Percentiles rank a stretch among this genome's conserved stretches.
Evolutionary conservation across 1,284 basidiomycete genomes (phyloP).

Genomic region (Cryptococcus sp.): DNA sequence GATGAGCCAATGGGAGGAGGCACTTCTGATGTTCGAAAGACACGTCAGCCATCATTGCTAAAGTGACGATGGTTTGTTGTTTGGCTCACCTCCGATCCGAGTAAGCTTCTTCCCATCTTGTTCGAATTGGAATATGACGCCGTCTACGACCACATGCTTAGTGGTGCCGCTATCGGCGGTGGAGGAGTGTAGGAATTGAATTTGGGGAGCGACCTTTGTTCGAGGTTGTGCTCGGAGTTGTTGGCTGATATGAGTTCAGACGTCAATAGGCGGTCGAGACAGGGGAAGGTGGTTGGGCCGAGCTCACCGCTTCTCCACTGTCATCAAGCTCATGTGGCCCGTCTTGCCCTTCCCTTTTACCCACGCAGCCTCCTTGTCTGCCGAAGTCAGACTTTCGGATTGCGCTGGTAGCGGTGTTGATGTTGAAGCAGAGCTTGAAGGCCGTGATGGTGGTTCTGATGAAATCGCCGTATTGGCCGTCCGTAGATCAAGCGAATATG

Average conservation of each 20-base stretch:
- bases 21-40: background rate
- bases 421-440: constrained; percentile 10
- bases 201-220: constrained; percentile 28
- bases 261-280: background rate
- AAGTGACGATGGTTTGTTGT: background rate
- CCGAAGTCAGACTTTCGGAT: background rate
- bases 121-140: constrained; percentile 57
- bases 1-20: background rate
- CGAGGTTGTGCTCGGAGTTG: constrained; percentile 16
- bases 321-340: constrained; percentile 54
- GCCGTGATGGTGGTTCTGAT: constrained; percentile 8
- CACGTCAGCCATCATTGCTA: background rate
- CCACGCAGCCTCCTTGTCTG: constrained; percentile 34
- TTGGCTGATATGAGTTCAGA: background rate
- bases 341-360: constrained; percentile 42
- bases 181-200: constrained; percentile 37
- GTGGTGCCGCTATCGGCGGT: constrained; percentile 25
- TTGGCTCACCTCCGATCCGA: constrained; percentile 47
- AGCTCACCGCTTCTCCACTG: constrained; percentile 46
- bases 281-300: background rate
- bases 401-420: background rate
- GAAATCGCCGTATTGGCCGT: constrained; percentile 7
- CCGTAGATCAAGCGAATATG: constrained; percentile 31
- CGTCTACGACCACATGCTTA: constrained; percentile 56
- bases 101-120: constrained; percentile 56